phyloP scores from a whole-genome alignment of 805 yeast genomes.

The Suhomyces prunicola region DNA sequence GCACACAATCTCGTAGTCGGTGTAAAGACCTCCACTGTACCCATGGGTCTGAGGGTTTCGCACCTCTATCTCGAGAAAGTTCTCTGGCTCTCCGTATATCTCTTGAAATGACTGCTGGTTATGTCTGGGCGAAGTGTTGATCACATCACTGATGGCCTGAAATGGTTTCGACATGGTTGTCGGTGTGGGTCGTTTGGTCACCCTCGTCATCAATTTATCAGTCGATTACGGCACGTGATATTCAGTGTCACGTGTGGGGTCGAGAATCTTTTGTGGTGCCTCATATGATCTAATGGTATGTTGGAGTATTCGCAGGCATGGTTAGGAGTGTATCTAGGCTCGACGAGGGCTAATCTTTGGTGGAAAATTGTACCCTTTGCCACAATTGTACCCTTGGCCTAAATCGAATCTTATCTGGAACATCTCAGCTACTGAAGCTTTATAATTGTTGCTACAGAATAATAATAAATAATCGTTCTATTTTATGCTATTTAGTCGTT shows the following conservation, averaged over 20 bases:
- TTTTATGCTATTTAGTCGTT: not conserved
- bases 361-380: no score
- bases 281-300: no score
- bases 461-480: no score
- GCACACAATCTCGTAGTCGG: constrained; percentile 90
- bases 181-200: not conserved
- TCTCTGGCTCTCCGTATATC: constrained; percentile 91
- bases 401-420: no score
- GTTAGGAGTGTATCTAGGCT: no score
- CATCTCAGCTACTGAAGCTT: no score
- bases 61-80: constrained; percentile 83
- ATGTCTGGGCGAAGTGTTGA: constrained; percentile 36
- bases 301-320: no score
- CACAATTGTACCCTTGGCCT: no score
- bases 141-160: constrained; percentile 43
- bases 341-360: no score
- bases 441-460: no score
- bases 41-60: constrained; percentile 76
- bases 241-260: not conserved
- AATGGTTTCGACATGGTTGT: constrained; percentile 35
- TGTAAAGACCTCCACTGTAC: constrained; percentile 62
- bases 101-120: constrained; percentile 67
- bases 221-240: not conserved
- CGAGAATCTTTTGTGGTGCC: no score
- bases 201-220: not conserved